phyloP scores from a whole-genome alignment of 495 filamentous ascomycete genomes.

The Daldinia loculata region DNA sequence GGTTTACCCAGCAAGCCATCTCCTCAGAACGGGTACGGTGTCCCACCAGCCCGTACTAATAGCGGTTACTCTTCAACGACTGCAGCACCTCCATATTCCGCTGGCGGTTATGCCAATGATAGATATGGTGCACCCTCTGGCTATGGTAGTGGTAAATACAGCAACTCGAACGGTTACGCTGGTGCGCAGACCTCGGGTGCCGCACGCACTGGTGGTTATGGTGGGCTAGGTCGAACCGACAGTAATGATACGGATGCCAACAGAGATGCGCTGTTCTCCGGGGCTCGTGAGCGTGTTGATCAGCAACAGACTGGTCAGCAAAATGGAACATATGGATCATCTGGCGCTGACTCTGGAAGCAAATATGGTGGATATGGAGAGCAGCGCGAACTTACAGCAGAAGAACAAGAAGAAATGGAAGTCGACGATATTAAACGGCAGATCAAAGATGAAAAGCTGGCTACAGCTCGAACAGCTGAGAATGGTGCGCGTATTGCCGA shows the following conservation, averaged over 20 bases:
- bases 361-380: constrained; percentile 70
- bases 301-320: constrained; percentile 45
- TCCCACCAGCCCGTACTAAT: constrained; percentile 24
- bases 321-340: constrained; percentile 15
- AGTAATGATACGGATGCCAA: constrained; percentile 67
- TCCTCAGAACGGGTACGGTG: constrained; percentile 38
- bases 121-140: constrained; percentile 69
- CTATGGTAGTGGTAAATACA: constrained; percentile 72
- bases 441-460: constrained; percentile 75
- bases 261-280: constrained; percentile 69
- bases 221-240: constrained; percentile 67
- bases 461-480: constrained; percentile 73
- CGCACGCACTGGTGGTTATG: constrained; percentile 65
- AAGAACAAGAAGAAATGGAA: constrained; percentile 70
- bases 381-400: constrained; percentile 76
- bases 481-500: constrained; percentile 72
- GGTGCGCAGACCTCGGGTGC: too few species aligned
- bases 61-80: constrained; percentile 34
- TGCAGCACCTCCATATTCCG: constrained; percentile 33
- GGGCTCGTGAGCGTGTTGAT: constrained; percentile 64
- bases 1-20: constrained; percentile 54
- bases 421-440: constrained; percentile 72
- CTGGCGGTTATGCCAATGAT: constrained; percentile 63
- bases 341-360: constrained; percentile 45
- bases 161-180: constrained; percentile 41